Evolutionary conservation across 768 basidiomycete species (phyloP), one percentile per base, ranked within the genome.

Genomic region (Boletellus ananiceps): DNA sequence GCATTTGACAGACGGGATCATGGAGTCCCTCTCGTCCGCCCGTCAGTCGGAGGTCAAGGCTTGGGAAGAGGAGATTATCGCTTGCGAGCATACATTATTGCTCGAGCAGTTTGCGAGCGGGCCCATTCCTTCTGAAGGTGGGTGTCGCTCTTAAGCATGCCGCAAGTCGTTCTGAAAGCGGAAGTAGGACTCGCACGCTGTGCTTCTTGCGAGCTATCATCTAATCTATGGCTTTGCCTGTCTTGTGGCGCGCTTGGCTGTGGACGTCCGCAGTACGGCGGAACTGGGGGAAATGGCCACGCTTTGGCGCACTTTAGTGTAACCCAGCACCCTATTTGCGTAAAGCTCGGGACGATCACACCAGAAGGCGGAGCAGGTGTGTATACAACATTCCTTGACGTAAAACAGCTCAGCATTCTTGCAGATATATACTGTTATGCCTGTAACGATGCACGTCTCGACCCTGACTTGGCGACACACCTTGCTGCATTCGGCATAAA

Each of bases 291-390:
- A 1, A 94, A 97, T 58, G 85, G 94, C 0, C 96, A 99, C 60
- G 95, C 88, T 0, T 67, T 98, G 29, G 63, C 70, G 9, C 96
- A 99, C 63, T 95, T 74, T 44, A 64, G 85, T 40, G 71, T 77
- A 38, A 84, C 85, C 0, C 72, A 75, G 0, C 96, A 99, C 60
- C 77, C 83, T 0, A 77, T 93, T 18, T 86, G 86, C 47, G 93
- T 97, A 31, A 99, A 98, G 65, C 74, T 97, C 0, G 96, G 96
- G 0, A 98, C 95, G 0, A 96, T 99, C 56, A 94, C 94, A 1
- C 89, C 96, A 0, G 94, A 98, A 61, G 95, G 95, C 2, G 79
- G 74, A 1, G 95, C 90, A 49, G 93, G 93, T 90, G 44, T 25
- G 82, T 66, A 8, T 6, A 5, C 11, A 18, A 14, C n/a, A 1